Conservation (phyloP, 1,284 basidiomycete genomes). For the Ganoderma sinense region DNA sequence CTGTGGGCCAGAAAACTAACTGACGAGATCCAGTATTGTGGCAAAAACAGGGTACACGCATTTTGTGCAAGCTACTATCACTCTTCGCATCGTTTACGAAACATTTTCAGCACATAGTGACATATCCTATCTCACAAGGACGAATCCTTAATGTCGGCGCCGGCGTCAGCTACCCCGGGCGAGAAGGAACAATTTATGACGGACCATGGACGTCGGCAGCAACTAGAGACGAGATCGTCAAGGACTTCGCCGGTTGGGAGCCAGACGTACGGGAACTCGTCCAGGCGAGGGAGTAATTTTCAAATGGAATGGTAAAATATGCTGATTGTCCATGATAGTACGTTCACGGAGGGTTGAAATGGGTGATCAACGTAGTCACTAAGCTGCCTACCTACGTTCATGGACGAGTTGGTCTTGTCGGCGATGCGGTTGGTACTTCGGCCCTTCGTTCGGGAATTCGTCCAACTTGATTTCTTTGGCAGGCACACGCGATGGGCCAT, state of each 20-base stretch:
- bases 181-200: conserved; percentile 34
- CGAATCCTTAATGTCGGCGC: conserved; percentile 35
- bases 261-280: conserved; percentile 35
- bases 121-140: conserved; percentile 26
- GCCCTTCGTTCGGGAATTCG: not conserved
- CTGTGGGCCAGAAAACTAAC: no score
- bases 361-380: conserved; percentile 36
- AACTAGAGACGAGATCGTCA: conserved; percentile 31
- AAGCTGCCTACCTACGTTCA: conserved; percentile 35
- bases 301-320: conserved; percentile 18
- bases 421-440: conserved; percentile 39
- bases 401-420: conserved; percentile 36
- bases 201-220: conserved; percentile 36
- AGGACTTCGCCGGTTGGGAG: conserved; percentile 37
- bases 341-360: conserved; percentile 24
- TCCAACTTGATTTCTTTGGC: not conserved
- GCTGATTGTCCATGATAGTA: conserved; percentile 39
- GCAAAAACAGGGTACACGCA: conserved; percentile 36
- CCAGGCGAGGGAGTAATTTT: not conserved
- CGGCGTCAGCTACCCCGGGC: conserved; percentile 28
- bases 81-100: not conserved
- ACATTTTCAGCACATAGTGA: conserved; percentile 18
- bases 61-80: no score
- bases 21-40: conserved; percentile 32
- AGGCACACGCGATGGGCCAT: conserved; percentile 37